phyloP scores from a whole-genome alignment of 208 protist species.

The Leishmania tarentolae region DNA sequence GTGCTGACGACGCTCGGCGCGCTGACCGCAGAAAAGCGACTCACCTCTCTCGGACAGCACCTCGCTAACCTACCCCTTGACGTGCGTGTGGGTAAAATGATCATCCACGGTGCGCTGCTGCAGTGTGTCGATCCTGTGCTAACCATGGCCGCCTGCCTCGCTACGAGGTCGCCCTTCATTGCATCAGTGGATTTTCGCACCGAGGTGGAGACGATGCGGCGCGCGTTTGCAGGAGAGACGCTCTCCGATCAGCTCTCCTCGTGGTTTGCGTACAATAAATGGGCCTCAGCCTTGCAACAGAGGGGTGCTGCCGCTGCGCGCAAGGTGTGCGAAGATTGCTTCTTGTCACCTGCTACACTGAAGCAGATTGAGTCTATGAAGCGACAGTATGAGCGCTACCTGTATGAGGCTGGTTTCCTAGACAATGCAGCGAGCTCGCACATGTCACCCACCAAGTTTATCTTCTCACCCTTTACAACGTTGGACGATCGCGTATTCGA shows the following conservation, averaged over 20 bases:
- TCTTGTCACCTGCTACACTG: constrained; percentile 79
- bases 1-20: constrained; percentile 87
- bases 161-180: constrained; percentile 90
- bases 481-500: constrained; percentile 83
- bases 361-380: constrained; percentile 91
- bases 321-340: constrained; percentile 80
- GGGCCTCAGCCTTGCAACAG: constrained; percentile 50
- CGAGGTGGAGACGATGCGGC: constrained; percentile 83
- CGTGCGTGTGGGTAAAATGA: constrained; percentile 94
- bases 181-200: constrained; percentile 88
- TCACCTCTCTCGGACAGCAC: constrained; percentile 93
- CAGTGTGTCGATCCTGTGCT: constrained; percentile 96
- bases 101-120: constrained; percentile 95
- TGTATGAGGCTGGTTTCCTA: constrained; percentile 91
- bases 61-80: constrained; percentile 93
- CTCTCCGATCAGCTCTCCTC: constrained; percentile 89
- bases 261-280: constrained; percentile 90
- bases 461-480: constrained; percentile 68
- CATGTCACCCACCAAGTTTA: constrained; percentile 43
- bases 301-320: constrained; percentile 54
- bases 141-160: constrained; percentile 94
- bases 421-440: constrained; percentile 32
- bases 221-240: constrained; percentile 67
- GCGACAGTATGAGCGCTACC: constrained; percentile 91
- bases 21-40: constrained; percentile 73